Evolutionary conservation across 768 basidiomycete genomes (phyloP), one percentile per base, ranked within the genome.

Genomic region (Crucibulum laeve): DNA sequence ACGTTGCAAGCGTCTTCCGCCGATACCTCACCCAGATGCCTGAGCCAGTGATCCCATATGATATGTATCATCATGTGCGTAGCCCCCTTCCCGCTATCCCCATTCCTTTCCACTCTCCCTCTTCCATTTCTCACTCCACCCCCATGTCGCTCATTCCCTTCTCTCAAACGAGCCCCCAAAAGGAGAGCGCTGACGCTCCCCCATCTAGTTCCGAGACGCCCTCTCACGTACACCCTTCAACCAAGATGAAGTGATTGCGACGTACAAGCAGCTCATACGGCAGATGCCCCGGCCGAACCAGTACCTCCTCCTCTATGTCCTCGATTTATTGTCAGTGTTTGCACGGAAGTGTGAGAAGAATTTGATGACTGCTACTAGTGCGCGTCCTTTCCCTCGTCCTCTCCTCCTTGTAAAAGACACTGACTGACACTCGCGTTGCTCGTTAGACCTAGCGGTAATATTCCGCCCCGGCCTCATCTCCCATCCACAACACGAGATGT

Each of bases 21-120:
- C 71, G 95, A 69, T 99, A 91, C 64, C 80, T 99, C 39, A 98
- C 94, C 0, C 87, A 89, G 59, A 91, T 98, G 87, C 93, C 96
- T 24, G 94, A 97, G 64, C 89, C 95, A 26, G 91, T 97, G 51
- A 91, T 98, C 65, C 95, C 95, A 6, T 77, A 87, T 53, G 80
- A 85, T 52, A 81, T 92, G 71, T 96, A 96, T 59, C 81, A 91
- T 57, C 73, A 79, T 49, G 91, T 93, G 64, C 69, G 90, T n/a
- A n/a, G n/a, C n/a, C n/a, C n/a, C n/a, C n/a, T n/a, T n/a, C n/a
- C n/a, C n/a, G n/a, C n/a, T n/a, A n/a, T n/a, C n/a, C n/a, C n/a
- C n/a, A n/a, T n/a, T n/a, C 71, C 39, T 33, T 48, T 49, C 41
- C 30, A 40, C 46, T 45, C 51, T 48, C 33, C 47, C 32, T 44